Base-by-base conservation (phyloP, 495 filamentous ascomycete genomes). In the Cladorrhinum samala region DNA sequence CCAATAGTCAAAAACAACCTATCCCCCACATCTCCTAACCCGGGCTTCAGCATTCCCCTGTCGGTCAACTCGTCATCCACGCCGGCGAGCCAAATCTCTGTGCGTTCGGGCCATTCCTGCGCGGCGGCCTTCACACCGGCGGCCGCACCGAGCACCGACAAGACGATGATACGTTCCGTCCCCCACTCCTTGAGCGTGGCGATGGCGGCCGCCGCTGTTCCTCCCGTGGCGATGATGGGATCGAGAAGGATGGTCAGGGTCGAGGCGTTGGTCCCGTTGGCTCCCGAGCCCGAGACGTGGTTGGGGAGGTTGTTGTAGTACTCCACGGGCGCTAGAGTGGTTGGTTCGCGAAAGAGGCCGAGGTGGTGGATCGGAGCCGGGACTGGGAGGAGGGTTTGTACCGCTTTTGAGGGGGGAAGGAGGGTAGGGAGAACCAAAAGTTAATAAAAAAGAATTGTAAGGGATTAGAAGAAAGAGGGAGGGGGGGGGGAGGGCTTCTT, bases 271-370 rank as follows among this genome's bases (percentile, higher is more conserved):
- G 67, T 8, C 55, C 69, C 52, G 46, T 60, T 53, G 49, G 52
- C 25, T n/a, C 49, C 52, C 11, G 58, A 54, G 3, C 50, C 33
- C 8, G 60, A 19, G 25, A 67, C 49, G 62, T 89, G 83, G 68
- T 88, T 87, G 33, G 92, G 91, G 17, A 97, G 87, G 70, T 97
- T 97, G 74, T 89, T 97, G 77, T 97, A 97, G 79, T 97, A 97
- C 73, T 97, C 92, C 44, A 97, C 92, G 0, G 92, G 91, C 47
- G 86, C 80, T 23, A 96, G 83, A 33, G 87, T 87, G 54, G 81
- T 78, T 25, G 84, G 86, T 63, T 96, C 92, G 61, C 92, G 87
- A 74, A 88, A 97, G 55, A 97, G 83, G 41, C 92, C 92, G 19
- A 97, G 84, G 68, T 97, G 92, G 72, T 97, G 88, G 57, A 97